Evolutionary conservation across 1,284 basidiomycete species (phyloP).

Genomic region (Boletus sp.): DNA sequence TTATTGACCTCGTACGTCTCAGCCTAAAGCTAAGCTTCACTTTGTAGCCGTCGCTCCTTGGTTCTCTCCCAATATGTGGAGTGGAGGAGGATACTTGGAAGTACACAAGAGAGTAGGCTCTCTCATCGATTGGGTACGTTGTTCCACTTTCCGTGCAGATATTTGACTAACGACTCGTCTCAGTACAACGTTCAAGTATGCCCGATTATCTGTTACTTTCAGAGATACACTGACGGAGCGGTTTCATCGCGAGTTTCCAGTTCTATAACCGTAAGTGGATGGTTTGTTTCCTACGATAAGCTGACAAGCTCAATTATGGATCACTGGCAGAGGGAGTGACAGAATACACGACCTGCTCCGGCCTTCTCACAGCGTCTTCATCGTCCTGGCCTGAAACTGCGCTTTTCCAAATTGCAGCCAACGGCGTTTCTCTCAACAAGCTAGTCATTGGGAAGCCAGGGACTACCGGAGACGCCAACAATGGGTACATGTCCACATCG

Average conservation of each 20-base stretch:
- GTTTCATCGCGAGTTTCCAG: constrained; percentile 23
- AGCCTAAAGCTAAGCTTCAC: background rate
- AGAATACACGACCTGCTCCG: constrained; percentile 45
- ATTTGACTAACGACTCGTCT: background rate
- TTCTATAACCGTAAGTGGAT: constrained; percentile 57
- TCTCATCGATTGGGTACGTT: constrained; percentile 48
- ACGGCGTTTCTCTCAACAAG: constrained; percentile 50
- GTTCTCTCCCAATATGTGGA: constrained; percentile 25
- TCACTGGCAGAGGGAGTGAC: constrained; percentile 38
- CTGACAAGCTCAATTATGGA: background rate
- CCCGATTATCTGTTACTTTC: background rate
- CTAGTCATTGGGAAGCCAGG: constrained; percentile 65
- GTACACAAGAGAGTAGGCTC: constrained; percentile 52
- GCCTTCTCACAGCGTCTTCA: constrained; percentile 42
- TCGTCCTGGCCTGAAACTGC: constrained; percentile 41
- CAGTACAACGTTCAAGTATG: constrained; percentile 44
- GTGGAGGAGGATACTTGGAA: constrained; percentile 51
- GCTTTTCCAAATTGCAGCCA: constrained; percentile 60
- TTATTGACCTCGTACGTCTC: background rate
- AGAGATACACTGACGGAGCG: background rate
- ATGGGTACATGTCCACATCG: constrained; percentile 41
- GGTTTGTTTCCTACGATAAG: no score
- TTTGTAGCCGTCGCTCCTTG: constrained; percentile 28
- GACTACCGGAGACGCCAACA: constrained; percentile 47
- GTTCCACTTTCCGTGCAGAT: background rate